phyloP scores from a whole-genome alignment of 2,329 filamentous ascomycete species.

The Aspergillus fumigatus region DNA sequence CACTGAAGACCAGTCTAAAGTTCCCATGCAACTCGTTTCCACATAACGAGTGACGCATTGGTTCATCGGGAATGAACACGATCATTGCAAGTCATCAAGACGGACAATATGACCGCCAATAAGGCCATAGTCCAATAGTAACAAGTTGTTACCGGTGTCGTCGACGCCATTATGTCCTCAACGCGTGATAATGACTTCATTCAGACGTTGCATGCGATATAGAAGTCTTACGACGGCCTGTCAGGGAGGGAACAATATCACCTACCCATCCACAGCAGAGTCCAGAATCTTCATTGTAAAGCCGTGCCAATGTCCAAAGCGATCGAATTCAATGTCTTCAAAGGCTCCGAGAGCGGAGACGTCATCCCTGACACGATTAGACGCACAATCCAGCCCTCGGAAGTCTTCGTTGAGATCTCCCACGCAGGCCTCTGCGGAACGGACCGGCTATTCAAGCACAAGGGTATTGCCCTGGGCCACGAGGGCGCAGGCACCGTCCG shows the following conservation, averaged over 20 bases:
- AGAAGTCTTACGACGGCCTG: neutral
- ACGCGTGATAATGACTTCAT: neutral
- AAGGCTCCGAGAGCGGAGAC: constrained; percentile 13
- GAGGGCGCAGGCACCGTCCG: constrained; percentile 51
- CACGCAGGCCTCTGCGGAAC: constrained; percentile 22
- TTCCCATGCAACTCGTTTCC: neutral
- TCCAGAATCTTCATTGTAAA: neutral
- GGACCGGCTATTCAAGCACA: constrained; percentile 16
- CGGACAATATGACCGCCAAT: neutral
- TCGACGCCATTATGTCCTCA: neutral
- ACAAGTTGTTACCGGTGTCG: neutral
- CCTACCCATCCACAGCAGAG: neutral
- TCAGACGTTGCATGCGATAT: neutral
- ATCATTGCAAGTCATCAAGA: neutral
- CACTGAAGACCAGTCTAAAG: neutral
- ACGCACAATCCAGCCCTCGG: constrained; percentile 6
- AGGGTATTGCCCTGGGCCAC: constrained; percentile 43
- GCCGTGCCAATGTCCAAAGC: neutral
- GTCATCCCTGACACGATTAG: constrained; percentile 8
- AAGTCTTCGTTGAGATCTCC: constrained; percentile 18
- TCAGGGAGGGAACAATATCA: neutral
- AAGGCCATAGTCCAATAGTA: neutral
- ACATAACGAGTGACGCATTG: neutral
- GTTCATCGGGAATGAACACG: neutral
- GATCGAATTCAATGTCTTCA: constrained; percentile 11